Evolutionary conservation across 495 filamentous ascomycete species (phyloP), one percentile per base, ranked within the genome.

Genomic region (Pseudevernia furfuracea): DNA sequence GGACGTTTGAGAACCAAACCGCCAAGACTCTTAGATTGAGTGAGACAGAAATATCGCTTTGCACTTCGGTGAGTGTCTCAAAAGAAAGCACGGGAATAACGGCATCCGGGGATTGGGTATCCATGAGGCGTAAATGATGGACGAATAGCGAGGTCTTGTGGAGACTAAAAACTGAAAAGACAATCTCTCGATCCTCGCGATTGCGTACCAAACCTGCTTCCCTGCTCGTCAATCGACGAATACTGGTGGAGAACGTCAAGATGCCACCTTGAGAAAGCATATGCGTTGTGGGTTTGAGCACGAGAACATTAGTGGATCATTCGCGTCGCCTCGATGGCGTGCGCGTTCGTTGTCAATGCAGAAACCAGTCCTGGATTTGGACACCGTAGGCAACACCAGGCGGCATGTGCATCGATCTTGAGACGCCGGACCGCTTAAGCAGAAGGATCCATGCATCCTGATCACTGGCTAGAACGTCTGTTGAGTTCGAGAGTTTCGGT

Each of bases 51-150:
- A 1, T 14, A 39, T 59, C 57, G 36, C 37, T 32, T 44, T 28
- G 11, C 38, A 36, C 30, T 21, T 21, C 19, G 28, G 32, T 48
- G 17, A 30, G 39, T 23, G 28, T 3, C n/a, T 30, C 10, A 44
- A 58, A 32, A 9, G 5, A 43, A n/a, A 30, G 38, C 21, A 44
- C 23, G 39, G 37, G 3, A 57, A 44, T 44, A 46, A 36, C 11
- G 43, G 38, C 28, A 63, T 63, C 38, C 38, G 41, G 53, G 39
- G 43, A 41, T 65, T 65, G 63, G 63, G 63, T 65, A 60, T 52
- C 63, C 34, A 60, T 60, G 63, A 48, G 58, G 63, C 63, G 58
- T 62, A 25, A 8, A 57, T 44, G 49, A 41, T 63, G 49, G 52
- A 55, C 49, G 49, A 53, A 53, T 53, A 14, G 49, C 49, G 25